phyloP scores from a whole-genome alignment of 345 rosid species.

The Iberis pinnata region DNA sequence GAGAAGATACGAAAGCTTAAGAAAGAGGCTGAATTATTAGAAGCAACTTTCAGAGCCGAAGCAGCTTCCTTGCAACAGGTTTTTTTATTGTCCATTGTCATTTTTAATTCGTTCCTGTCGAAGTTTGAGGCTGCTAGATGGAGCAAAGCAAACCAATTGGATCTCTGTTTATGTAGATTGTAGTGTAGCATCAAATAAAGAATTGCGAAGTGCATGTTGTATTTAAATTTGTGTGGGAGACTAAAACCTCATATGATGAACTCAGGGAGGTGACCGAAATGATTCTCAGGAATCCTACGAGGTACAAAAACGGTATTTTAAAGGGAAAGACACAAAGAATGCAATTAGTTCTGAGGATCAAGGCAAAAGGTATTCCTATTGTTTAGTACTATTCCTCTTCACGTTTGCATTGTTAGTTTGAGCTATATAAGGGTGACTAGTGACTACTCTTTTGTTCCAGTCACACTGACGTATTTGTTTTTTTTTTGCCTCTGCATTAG shows the following conservation, averaged over 20 bases:
- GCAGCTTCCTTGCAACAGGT: constrained; percentile 85
- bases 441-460: constrained; percentile 5
- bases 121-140: constrained; percentile 7
- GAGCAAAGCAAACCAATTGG: constrained; percentile 11
- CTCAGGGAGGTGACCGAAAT: constrained; percentile 60
- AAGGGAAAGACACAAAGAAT: constrained; percentile 40
- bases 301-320: constrained; percentile 37
- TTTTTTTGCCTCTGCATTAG: constrained; percentile 29
- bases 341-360: constrained; percentile 32
- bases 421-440: not conserved
- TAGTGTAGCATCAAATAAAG: not conserved
- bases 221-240: constrained; percentile 9
- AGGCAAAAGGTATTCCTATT: constrained; percentile 44
- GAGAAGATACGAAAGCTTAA: constrained; percentile 94
- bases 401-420: constrained; percentile 10
- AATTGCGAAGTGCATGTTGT: constrained; percentile 4
- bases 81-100: constrained; percentile 15
- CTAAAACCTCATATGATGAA: constrained; percentile 25
- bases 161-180: not conserved
- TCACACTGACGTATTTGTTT: constrained; percentile 6
- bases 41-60: constrained; percentile 88
- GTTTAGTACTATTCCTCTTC: constrained; percentile 3
- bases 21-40: constrained; percentile 96
- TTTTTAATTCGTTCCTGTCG: constrained; percentile 5
- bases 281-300: constrained; percentile 38